Evolutionary conservation across 106 monocot species (phyloP).

Genomic region (Dendrobium chrysotoxum): DNA sequence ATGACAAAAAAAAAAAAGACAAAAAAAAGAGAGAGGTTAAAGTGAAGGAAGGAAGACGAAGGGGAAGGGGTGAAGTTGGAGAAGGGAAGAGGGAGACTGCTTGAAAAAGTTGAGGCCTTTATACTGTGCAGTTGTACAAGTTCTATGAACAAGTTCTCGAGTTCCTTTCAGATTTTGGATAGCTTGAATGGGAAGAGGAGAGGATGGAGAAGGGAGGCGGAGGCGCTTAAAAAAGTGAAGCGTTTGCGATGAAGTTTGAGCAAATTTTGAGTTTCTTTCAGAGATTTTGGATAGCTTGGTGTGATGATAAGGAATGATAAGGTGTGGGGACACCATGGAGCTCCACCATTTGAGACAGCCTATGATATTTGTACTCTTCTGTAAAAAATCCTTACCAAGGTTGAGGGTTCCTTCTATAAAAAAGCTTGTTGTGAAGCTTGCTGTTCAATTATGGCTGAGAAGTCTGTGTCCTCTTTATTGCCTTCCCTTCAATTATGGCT

Average conservation of each 20-base stretch:
- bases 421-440: neutral
- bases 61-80: neutral
- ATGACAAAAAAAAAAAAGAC: neutral
- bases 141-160: neutral
- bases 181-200: neutral
- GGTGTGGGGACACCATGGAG: slow-evolving; percentile 27
- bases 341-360: slow-evolving; percentile 45
- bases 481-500: neutral
- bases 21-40: neutral
- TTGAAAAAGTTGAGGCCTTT: neutral
- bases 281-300: slow-evolving; percentile 22
- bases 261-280: slow-evolving; percentile 12
- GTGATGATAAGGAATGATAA: slow-evolving; percentile 47
- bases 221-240: slow-evolving; percentile 7
- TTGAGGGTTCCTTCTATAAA: neutral
- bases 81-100: too few relatives aligned
- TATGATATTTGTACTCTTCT: slow-evolving; percentile 5
- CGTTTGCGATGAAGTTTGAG: neutral
- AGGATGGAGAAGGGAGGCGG: neutral
- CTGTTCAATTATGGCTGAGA: neutral
- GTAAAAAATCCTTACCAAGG: neutral
- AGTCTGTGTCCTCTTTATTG: neutral
- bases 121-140: neutral
- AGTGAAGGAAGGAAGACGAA: slow-evolving; percentile 9
- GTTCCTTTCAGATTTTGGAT: neutral